Evolutionary conservation across 2,329 filamentous ascomycete species (phyloP).

Genomic region (Venturia aucupariae): DNA sequence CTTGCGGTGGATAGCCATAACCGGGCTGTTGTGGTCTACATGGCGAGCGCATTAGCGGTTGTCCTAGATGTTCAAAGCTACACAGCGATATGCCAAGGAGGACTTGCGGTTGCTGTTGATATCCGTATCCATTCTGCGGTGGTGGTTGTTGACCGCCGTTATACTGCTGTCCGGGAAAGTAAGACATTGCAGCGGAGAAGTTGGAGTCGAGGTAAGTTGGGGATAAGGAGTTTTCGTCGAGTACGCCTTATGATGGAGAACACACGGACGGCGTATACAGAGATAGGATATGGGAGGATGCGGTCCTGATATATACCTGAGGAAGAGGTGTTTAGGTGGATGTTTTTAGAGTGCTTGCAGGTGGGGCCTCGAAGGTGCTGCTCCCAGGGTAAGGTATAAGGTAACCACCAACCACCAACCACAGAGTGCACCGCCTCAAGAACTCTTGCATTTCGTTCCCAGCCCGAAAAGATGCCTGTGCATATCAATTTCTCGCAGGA

Average conservation of each 20-base stretch:
- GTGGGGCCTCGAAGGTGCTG: neutral
- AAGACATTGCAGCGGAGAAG: constrained; percentile 25
- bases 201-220: neutral
- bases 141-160: constrained; percentile 25
- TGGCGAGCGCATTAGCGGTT: neutral
- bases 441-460: neutral
- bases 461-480: neutral
- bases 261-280: neutral
- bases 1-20: constrained; percentile 14
- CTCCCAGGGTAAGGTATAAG: neutral
- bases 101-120: constrained; percentile 6
- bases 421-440: neutral
- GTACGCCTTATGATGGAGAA: neutral
- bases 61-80: neutral
- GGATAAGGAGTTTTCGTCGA: neutral
- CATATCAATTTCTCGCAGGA: neutral
- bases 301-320: neutral
- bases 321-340: neutral
- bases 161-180: constrained; percentile 34
- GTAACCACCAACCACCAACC: neutral
- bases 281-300: neutral
- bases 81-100: neutral
- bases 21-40: constrained; percentile 6
- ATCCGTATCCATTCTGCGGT: constrained; percentile 10
- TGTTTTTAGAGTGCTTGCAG: neutral